Evolutionary conservation across 2,329 filamentous ascomycete species (phyloP).

Genomic region (Westerdykella aurantiaca): DNA sequence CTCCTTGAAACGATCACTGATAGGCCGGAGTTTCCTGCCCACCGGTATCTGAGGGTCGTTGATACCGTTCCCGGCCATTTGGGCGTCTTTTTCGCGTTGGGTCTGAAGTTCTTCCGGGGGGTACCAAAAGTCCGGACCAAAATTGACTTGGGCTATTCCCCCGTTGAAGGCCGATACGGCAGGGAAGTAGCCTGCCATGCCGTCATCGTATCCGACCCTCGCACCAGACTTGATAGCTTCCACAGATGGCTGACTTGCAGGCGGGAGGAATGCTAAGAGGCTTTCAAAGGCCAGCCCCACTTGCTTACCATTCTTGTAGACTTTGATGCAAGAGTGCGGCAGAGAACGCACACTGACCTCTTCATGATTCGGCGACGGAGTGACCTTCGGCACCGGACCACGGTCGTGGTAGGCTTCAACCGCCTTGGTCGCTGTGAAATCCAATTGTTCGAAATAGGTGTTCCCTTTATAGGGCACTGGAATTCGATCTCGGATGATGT

Average conservation of each 20-base stretch:
- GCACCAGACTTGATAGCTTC: slow-evolving; percentile 67
- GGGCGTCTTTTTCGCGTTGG: slow-evolving; percentile 31
- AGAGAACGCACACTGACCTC: slow-evolving; percentile 74
- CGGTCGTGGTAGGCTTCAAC: slow-evolving; percentile 61
- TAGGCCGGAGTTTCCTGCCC: slow-evolving; percentile 47
- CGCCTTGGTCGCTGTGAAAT: slow-evolving; percentile 81
- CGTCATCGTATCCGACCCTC: slow-evolving; percentile 84
- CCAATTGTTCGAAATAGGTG: slow-evolving; percentile 88
- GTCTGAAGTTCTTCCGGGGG: slow-evolving; percentile 60
- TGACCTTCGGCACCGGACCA: slow-evolving; percentile 55
- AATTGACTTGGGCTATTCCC: slow-evolving; percentile 87
- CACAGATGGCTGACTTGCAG: slow-evolving; percentile 68
- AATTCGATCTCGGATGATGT: slow-evolving; percentile 91
- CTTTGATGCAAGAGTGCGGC: slow-evolving; percentile 75
- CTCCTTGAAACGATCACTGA: slow-evolving; percentile 78
- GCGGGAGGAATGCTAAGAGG: slow-evolving; percentile 84
- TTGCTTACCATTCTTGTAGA: slow-evolving; percentile 87
- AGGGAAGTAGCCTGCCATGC: slow-evolving; percentile 91
- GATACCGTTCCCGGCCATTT: slow-evolving; percentile 22
- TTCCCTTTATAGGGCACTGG: slow-evolving; percentile 91
- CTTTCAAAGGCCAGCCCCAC: slow-evolving; percentile 86
- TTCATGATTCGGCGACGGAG: slow-evolving; percentile 67
- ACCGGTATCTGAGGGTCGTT: slow-evolving; percentile 16
- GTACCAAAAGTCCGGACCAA: slow-evolving; percentile 89
- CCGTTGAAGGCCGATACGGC: slow-evolving; percentile 88